phyloP scores from a whole-genome alignment of 306 rosid genomes.

The Senna siamea region DNA sequence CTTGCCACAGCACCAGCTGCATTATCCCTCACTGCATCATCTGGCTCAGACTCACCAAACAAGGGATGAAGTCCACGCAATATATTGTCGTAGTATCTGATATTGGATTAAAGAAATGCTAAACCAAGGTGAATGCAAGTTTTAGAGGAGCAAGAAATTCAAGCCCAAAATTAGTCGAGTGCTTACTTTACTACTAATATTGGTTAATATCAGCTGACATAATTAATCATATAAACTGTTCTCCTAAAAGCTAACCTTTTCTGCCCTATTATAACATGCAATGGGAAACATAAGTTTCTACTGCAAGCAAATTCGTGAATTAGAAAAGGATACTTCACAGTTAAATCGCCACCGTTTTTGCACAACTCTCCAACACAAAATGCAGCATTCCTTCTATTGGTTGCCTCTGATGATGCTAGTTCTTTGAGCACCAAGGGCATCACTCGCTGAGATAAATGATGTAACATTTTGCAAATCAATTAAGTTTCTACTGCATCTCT shows the following conservation, averaged over 20 bases:
- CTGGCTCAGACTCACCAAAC: slow-evolving; percentile 95
- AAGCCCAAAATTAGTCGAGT: slow-evolving; percentile 24
- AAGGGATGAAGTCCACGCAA: slow-evolving; percentile 85
- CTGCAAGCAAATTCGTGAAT: slow-evolving; percentile 14
- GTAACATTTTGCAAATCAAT: slow-evolving; percentile 41
- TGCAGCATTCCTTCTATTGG: slow-evolving; percentile 98
- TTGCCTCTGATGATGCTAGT: slow-evolving; percentile 81
- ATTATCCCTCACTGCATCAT: slow-evolving; percentile 95
- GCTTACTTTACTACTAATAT: neutral
- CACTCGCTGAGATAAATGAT: slow-evolving; percentile 61
- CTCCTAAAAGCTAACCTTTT: slow-evolving; percentile 4
- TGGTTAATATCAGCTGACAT: slow-evolving; percentile 14
- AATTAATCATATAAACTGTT: slow-evolving; percentile 14
- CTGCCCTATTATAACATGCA: slow-evolving; percentile 17
- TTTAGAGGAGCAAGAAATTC: slow-evolving; percentile 18
- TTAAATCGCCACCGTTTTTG: slow-evolving; percentile 84
- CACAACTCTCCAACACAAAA: slow-evolving; percentile 99
- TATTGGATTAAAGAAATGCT: slow-evolving; percentile 48
- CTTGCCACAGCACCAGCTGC: slow-evolving; percentile 99
- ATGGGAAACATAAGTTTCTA: slow-evolving; percentile 3
- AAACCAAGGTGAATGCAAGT: slow-evolving; percentile 36
- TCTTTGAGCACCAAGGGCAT: slow-evolving; percentile 94
- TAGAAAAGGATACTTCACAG: slow-evolving; percentile 78
- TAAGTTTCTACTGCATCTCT: too few species aligned
- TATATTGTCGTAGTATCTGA: slow-evolving; percentile 80